Evolutionary conservation across 352 stramenopile genomes (phyloP).

Genomic region (Phytophthora sojae): DNA sequence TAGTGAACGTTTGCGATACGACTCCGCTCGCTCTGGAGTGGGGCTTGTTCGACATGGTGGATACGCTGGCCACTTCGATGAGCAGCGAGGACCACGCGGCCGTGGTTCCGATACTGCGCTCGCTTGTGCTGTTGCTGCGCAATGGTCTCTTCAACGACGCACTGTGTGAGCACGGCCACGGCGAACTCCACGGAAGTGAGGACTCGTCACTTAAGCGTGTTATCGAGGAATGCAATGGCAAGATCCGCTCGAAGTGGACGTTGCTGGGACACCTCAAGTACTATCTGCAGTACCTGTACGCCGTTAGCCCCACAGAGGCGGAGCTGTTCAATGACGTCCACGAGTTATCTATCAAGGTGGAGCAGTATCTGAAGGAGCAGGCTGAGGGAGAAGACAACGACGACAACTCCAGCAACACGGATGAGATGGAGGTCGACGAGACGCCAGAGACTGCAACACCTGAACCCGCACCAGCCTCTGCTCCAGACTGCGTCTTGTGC

Average conservation of each 20-base stretch:
- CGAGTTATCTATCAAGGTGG: constrained; percentile 51
- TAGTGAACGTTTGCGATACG: constrained; percentile 47
- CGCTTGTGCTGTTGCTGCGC: constrained; percentile 56
- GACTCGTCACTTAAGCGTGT: constrained; percentile 41
- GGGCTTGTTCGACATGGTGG: constrained; percentile 72
- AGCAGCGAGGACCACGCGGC: constrained; percentile 84
- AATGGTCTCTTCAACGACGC: constrained; percentile 70
- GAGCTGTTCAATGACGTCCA: constrained; percentile 68
- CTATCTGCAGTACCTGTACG: constrained; percentile 77
- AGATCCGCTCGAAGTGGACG: constrained; percentile 56
- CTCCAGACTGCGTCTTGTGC: constrained; percentile 69
- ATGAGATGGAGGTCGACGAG: constrained; percentile 36
- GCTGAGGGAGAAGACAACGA: constrained; percentile 15
- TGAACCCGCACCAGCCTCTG: constrained; percentile 18
- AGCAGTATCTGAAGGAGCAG: constrained; percentile 44
- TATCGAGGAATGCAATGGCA: constrained; percentile 52
- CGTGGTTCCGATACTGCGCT: constrained; percentile 64
- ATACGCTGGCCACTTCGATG: constrained; percentile 78
- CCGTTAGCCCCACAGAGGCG: constrained; percentile 76
- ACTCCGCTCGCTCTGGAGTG: constrained; percentile 76
- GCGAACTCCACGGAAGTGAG: constrained; percentile 28
- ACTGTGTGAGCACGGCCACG: constrained; percentile 27
- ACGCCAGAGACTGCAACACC: constrained; percentile 11
- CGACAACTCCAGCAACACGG: constrained; percentile 23
- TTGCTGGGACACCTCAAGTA: constrained; percentile 73